phyloP scores from a whole-genome alignment of 768 basidiomycete genomes.

The Trametes villosa region DNA sequence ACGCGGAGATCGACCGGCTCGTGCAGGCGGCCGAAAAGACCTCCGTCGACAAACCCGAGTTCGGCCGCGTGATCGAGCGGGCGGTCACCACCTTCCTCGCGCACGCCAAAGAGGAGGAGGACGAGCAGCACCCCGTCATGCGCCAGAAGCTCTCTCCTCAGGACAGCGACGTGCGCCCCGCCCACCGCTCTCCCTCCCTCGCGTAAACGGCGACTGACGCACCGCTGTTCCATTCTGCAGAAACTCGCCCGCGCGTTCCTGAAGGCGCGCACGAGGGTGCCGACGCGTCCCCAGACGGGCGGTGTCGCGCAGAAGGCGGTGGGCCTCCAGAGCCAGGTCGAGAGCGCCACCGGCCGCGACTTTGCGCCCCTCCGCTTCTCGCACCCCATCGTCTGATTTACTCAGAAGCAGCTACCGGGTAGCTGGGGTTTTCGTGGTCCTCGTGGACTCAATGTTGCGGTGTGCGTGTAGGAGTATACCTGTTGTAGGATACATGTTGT shows the following conservation, averaged over 20 bases:
- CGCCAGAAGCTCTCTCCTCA: slow-evolving; percentile 16
- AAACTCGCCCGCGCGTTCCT: slow-evolving; percentile 26
- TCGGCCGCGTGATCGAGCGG: slow-evolving; percentile 22
- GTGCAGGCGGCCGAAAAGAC: slow-evolving; percentile 19
- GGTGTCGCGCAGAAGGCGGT: slow-evolving; percentile 27
- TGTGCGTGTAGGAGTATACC: background rate
- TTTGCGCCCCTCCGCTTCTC: slow-evolving; percentile 7
- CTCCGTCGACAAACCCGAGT: slow-evolving; percentile 14
- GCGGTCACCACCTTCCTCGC: slow-evolving; percentile 27
- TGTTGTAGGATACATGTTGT: slow-evolving; percentile 1
- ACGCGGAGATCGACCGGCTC: slow-evolving; percentile 13
- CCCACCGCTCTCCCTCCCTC: background rate
- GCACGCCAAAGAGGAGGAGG: slow-evolving; percentile 31
- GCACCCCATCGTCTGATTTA: slow-evolving; percentile 12
- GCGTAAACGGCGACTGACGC: background rate
- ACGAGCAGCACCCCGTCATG: slow-evolving; percentile 25
- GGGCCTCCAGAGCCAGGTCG: slow-evolving; percentile 20
- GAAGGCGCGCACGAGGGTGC: slow-evolving; percentile 25
- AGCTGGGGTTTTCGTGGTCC: background rate
- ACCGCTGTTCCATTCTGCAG: background rate
- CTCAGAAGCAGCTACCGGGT: too few species aligned
- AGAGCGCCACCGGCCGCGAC: slow-evolving; percentile 1
- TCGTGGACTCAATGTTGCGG: background rate
- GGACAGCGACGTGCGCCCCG: slow-evolving; percentile 26
- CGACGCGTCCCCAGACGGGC: slow-evolving; percentile 27